These are phyloP conservation scores for Neonectria hederae DNA, from an alignment of 2,329 filamentous ascomycete genomes.

Conservation along the genomic window DNA sequence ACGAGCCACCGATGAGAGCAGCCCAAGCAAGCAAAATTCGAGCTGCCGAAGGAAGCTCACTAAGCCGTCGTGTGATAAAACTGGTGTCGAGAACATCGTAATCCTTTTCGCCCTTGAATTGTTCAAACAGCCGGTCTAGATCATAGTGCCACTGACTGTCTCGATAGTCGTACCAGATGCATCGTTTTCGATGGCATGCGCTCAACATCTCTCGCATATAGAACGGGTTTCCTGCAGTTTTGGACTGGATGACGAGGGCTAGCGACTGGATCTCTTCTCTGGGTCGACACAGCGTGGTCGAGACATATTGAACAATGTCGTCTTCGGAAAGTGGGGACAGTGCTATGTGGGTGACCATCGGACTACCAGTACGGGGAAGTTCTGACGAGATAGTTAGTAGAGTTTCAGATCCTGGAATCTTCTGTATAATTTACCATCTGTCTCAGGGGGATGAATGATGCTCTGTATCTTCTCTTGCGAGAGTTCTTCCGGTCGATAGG, in stretches of 20 bases:
- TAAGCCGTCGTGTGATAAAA: slow-evolving; percentile 81
- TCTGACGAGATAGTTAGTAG: slow-evolving; percentile 49
- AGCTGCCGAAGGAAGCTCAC: slow-evolving; percentile 78
- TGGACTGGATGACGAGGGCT: slow-evolving; percentile 86
- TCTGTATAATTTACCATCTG: slow-evolving; percentile 55
- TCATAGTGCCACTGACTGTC: slow-evolving; percentile 86
- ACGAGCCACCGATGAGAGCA: slow-evolving; percentile 80
- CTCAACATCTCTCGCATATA: slow-evolving; percentile 92
- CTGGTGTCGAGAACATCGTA: slow-evolving; percentile 83
- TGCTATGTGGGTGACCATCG: slow-evolving; percentile 74
- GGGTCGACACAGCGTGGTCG: slow-evolving; percentile 79
- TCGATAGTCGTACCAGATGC: slow-evolving; percentile 91
- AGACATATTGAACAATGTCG: slow-evolving; percentile 84
- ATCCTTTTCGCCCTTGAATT: slow-evolving; percentile 82
- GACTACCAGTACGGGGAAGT: slow-evolving; percentile 55
- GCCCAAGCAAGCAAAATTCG: slow-evolving; percentile 87
- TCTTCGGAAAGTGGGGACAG: slow-evolving; percentile 79
- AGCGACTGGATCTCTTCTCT: slow-evolving; percentile 79
- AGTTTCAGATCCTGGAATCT: background rate
- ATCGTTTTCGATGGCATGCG: slow-evolving; percentile 84
- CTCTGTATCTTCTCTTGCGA: slow-evolving; percentile 63
- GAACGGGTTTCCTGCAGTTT: slow-evolving; percentile 88
- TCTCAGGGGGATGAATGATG: slow-evolving; percentile 63
- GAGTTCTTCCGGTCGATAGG: slow-evolving; percentile 75
- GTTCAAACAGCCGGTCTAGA: slow-evolving; percentile 83